Base-by-base conservation (phyloP, 2,329 filamentous ascomycete genomes). In the Penicillium sp. region DNA sequence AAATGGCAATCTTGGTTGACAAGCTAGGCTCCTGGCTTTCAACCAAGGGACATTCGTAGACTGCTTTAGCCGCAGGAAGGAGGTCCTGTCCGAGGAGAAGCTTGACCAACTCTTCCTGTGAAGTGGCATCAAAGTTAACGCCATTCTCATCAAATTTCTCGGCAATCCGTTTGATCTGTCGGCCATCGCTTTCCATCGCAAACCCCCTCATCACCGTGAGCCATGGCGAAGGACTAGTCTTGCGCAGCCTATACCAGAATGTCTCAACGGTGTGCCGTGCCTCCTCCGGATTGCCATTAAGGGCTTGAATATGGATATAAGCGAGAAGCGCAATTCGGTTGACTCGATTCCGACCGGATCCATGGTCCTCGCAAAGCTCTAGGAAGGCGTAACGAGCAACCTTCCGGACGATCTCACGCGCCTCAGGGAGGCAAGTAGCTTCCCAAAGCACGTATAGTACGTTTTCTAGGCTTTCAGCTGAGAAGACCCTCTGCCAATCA, bases 1-100 rank as follows among this genome's bases (percentile, higher is more conserved):
- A 76, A n/a, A 90, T 75, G 46, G 83, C 82, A 53, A 79, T 75
- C 65, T 87, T 85, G 0, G 86, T 81, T 13, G 73, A 66, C 6
- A 80, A 69, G 13, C 79, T 81, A 1, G 84, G 82, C 61, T 75
- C 70, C 46, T 74, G 67, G 21, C 73, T 73, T 30, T 71, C 73
- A 15, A 77, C 70, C 3, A 88, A 78, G 1, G 84, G 81, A 64
- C 84, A 85, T 23, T 84, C 77, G 69, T 90, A 93, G 86, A 92
- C 92, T 13, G 81, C 73, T 70, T 90, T 88, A 3, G 88, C 88
- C 64, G 86, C 84, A n/a, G 82, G 74, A 4, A 90, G 71, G 51
- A 87, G 80, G 66, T 88, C 79, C 49, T 81, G 82, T 13, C 80
- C 74, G 1, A 89, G 85, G 68, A 89, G 92, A 67, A 90, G 90